Evolutionary conservation across 2,329 filamentous ascomycete species (phyloP), one percentile per base, ranked within the genome.

Genomic region (Colletotrichum lentis): DNA sequence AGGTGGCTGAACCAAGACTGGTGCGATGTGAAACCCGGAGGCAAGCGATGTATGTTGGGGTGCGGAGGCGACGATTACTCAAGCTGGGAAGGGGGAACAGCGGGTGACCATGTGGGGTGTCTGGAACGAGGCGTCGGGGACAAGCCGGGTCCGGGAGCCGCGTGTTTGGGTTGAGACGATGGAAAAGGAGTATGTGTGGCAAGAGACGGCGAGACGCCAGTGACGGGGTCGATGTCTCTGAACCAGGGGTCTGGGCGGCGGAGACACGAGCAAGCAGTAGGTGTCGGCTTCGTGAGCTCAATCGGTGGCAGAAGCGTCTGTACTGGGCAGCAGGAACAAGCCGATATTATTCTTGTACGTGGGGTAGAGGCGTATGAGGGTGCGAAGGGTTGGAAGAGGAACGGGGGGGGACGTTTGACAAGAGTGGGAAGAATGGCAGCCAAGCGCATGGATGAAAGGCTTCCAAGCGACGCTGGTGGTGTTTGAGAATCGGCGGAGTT

Each of bases 401-500:
- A 11, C 11, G 7, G 41, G 18, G 18, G 5, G 20, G 39, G 31
- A 20, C n/a, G 63, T 55, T 18, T 27, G 52, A 41, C 20, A 43
- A 44, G 37, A 44, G 62, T 46, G 39, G 11, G 37, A 44, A 56
- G 3, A 50, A 35, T 12, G 37, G 67, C 18, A 52, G 44, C 27
- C 44, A 39, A 37, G 59, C n/a, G 64, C 31, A 61, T 44, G 50
- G 71, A 43, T 55, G 24, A 27, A 20, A 47, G 31, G 53, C 75
- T 64, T 76, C 66, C 66, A 66, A 69, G 66, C 66, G 62, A 69
- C 66, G 56, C 55, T 35, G 66, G 50, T 66, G 56, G 62, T 69
- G 66, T 69, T 69, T 69, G 66, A 69, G 62, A 66, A 56, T 52
- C 47, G 47, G 62, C 37, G 62, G 50, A 61, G 66, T 66, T 56